phyloP scores from a whole-genome alignment of 306 rosid genomes.

The Cicer chorassanicum region DNA sequence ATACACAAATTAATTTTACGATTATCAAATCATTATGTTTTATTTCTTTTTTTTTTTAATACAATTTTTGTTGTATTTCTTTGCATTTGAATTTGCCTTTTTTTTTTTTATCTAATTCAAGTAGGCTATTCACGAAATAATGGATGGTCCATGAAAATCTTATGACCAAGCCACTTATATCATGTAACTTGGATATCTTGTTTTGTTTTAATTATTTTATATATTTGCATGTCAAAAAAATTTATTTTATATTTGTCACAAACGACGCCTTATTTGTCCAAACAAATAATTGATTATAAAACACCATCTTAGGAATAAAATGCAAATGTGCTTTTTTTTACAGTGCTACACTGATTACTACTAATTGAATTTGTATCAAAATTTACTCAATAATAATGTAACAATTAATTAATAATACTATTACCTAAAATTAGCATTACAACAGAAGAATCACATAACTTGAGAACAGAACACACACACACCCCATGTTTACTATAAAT shows the following conservation, averaged over 20 bases:
- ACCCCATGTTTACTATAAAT: conserved; percentile 28
- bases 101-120: background rate
- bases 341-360: background rate
- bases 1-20: too few species aligned
- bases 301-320: background rate
- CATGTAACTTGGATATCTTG: conserved; percentile 30
- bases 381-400: conserved; percentile 14
- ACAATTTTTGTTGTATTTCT: background rate
- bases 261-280: background rate
- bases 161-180: conserved; percentile 28
- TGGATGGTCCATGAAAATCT: conserved; percentile 34
- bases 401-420: background rate
- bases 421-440: background rate
- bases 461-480: background rate
- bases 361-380: background rate
- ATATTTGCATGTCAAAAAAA: too few species aligned
- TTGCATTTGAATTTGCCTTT: background rate
- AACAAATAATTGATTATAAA: background rate
- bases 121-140: conserved; percentile 10
- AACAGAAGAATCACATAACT: background rate
- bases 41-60: too few species aligned
- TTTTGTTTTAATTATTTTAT: background rate
- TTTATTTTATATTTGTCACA: too few species aligned
- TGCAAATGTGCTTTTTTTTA: background rate
- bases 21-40: background rate